Evolutionary conservation across 352 stramenopile genomes (phyloP).

Genomic region (Phytophthora citrophthora): DNA sequence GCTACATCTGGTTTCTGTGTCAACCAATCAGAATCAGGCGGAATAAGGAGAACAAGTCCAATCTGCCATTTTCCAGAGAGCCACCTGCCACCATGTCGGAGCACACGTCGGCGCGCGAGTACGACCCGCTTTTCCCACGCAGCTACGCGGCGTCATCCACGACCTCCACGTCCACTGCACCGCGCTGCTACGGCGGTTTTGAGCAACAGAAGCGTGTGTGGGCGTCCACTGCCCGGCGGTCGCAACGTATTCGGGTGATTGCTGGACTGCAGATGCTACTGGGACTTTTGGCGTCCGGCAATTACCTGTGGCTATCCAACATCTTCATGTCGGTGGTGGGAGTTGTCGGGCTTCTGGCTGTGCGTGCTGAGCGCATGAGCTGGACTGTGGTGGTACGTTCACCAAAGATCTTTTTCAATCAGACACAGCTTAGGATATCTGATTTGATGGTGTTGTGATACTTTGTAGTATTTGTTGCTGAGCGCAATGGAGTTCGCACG

Average conservation of each 20-base stretch:
- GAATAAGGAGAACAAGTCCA: slow-evolving; percentile 7
- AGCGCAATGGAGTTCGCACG: slow-evolving; percentile 76
- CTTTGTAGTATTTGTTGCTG: slow-evolving; percentile 65
- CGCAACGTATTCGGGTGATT: slow-evolving; percentile 72
- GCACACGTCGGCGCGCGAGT: slow-evolving; percentile 32
- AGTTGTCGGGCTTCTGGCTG: slow-evolving; percentile 68
- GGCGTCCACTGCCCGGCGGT: slow-evolving; percentile 63
- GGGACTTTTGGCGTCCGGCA: slow-evolving; percentile 61
- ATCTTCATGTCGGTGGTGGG: slow-evolving; percentile 77
- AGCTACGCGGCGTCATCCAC: slow-evolving; percentile 42
- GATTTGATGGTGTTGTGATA: slow-evolving; percentile 20
- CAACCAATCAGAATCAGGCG: background rate
- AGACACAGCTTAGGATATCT: slow-evolving; percentile 1
- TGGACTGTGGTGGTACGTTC: slow-evolving; percentile 76
- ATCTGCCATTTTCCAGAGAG: slow-evolving; percentile 5
- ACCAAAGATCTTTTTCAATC: no score
- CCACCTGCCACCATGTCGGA: slow-evolving; percentile 20
- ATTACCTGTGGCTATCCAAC: slow-evolving; percentile 82
- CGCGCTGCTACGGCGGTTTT: slow-evolving; percentile 70
- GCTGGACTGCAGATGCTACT: slow-evolving; percentile 65
- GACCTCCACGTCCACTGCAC: slow-evolving; percentile 43
- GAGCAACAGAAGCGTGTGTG: slow-evolving; percentile 83
- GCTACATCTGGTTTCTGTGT: background rate
- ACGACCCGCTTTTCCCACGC: slow-evolving; percentile 45
- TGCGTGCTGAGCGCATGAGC: slow-evolving; percentile 77